Conservation (phyloP, 306 rosid species). For the Dicorynia guianensis region DNA sequence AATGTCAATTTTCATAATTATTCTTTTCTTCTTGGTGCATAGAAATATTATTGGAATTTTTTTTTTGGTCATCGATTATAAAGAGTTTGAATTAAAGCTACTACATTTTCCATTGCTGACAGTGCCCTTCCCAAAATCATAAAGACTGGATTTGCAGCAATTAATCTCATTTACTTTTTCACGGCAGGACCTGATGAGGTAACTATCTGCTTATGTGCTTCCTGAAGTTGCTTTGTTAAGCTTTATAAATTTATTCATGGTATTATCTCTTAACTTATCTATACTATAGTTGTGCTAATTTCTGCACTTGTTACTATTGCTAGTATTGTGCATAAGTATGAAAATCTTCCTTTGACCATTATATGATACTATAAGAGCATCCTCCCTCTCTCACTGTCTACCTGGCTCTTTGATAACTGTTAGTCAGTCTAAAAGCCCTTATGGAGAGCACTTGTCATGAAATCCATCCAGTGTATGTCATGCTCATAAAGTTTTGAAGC, state of each 20-base stretch:
- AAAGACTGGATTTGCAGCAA: slow-evolving; percentile 94
- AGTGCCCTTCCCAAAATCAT: slow-evolving; percentile 95
- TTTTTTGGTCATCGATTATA: slow-evolving; percentile 1
- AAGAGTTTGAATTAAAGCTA: slow-evolving; percentile 36
- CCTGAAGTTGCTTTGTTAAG: slow-evolving; percentile 10
- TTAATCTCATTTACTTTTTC: slow-evolving; percentile 98
- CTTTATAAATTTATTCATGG: neutral
- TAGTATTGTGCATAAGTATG: neutral
- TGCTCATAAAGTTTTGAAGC: too few species aligned
- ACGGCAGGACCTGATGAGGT: slow-evolving; percentile 99
- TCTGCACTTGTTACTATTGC: neutral
- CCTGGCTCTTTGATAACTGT: too few species aligned
- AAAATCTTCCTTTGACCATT: neutral
- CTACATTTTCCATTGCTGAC: slow-evolving; percentile 44
- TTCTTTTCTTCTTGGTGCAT: slow-evolving; percentile 3
- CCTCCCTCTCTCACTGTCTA: neutral
- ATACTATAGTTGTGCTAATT: neutral
- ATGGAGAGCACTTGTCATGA: too few species aligned
- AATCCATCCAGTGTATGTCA: too few species aligned
- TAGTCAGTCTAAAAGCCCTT: too few species aligned
- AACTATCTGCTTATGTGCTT: slow-evolving; percentile 23
- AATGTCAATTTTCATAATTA: neutral
- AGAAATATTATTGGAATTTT: neutral
- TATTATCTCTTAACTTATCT: neutral
- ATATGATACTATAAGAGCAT: neutral